Percentiles rank a stretch among this genome's conserved stretches.
These are phyloP conservation scores for Fonsecaea erecta DNA, from an alignment of 2,329 filamentous ascomycete species.

Conservation along the genomic window DNA sequence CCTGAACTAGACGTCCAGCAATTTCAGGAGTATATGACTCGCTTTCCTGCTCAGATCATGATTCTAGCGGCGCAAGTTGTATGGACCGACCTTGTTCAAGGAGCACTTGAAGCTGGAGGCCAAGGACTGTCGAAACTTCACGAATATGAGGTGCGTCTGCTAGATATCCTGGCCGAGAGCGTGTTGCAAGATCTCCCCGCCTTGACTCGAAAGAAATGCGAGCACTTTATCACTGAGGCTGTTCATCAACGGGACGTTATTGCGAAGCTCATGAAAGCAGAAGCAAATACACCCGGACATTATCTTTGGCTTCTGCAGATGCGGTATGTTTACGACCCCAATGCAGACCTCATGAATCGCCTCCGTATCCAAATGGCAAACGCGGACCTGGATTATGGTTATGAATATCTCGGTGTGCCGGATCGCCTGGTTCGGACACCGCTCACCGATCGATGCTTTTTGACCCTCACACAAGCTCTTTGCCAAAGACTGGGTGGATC, in stretches of 20 bases:
- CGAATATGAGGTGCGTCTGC: slow-evolving; percentile 80
- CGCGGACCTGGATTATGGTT: slow-evolving; percentile 91
- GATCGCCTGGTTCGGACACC: slow-evolving; percentile 96
- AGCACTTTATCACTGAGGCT: slow-evolving; percentile 97
- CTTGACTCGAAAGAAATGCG: slow-evolving; percentile 92
- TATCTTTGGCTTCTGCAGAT: slow-evolving; percentile 95
- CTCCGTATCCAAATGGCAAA: slow-evolving; percentile 96
- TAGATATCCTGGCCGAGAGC: slow-evolving; percentile 82
- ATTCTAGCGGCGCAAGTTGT: slow-evolving; percentile 91
- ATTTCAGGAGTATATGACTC: slow-evolving; percentile 78
- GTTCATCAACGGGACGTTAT: slow-evolving; percentile 96
- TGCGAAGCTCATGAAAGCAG: slow-evolving; percentile 77
- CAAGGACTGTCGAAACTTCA: slow-evolving; percentile 71
- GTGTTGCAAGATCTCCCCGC: slow-evolving; percentile 88
- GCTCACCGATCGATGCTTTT: slow-evolving; percentile 96
- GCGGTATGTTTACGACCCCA: slow-evolving; percentile 86
- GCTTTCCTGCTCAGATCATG: slow-evolving; percentile 91
- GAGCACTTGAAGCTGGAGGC: slow-evolving; percentile 73
- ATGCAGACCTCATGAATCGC: slow-evolving; percentile 80
- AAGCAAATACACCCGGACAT: slow-evolving; percentile 76
- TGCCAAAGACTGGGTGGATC: slow-evolving; percentile 95
- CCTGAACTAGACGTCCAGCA: slow-evolving; percentile 70
- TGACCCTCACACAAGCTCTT: slow-evolving; percentile 93
- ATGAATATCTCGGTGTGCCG: slow-evolving; percentile 95
- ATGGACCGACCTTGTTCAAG: slow-evolving; percentile 88